These are phyloP conservation scores for Fraxinus albicans DNA, from an alignment of 305 asterid genomes.

Conservation along the genomic window DNA sequence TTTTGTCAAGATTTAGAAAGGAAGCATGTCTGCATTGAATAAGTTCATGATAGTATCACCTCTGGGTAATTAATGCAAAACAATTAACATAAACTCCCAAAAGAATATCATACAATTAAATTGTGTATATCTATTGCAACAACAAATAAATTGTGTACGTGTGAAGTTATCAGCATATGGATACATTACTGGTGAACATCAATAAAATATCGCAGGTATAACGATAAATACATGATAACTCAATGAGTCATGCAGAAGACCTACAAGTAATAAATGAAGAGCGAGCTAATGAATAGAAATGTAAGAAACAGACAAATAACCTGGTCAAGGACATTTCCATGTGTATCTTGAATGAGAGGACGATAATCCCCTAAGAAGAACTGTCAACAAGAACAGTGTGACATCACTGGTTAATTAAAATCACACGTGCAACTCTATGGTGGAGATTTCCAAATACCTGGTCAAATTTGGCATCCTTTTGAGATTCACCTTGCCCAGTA, in stretches of 20 bases:
- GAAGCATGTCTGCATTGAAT: neutral
- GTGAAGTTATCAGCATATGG: neutral
- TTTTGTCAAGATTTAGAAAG: neutral
- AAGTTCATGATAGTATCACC: neutral
- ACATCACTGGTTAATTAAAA: slow-evolving; percentile 28
- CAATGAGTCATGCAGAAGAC: slow-evolving; percentile 5
- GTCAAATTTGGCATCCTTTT: slow-evolving; percentile 87
- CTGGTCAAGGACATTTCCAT: slow-evolving; percentile 97
- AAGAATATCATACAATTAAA: neutral
- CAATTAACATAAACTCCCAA: neutral
- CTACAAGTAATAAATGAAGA: neutral
- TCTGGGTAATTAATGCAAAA: neutral
- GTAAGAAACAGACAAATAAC: slow-evolving; percentile 32
- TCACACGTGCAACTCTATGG: slow-evolving; percentile 14
- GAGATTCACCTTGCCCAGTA: slow-evolving; percentile 98
- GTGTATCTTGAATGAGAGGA: slow-evolving; percentile 88
- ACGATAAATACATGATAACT: neutral
- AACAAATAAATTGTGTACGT: neutral
- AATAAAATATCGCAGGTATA: neutral
- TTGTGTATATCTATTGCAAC: neutral
- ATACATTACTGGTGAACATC: neutral
- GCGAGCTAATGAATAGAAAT: neutral
- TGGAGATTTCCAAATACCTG: slow-evolving; percentile 54
- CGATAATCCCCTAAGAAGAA: slow-evolving; percentile 97
- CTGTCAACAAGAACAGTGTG: slow-evolving; percentile 48